Conservation (phyloP, 1,139 yeast genomes). For the Wickerhamomyces sp. region DNA sequence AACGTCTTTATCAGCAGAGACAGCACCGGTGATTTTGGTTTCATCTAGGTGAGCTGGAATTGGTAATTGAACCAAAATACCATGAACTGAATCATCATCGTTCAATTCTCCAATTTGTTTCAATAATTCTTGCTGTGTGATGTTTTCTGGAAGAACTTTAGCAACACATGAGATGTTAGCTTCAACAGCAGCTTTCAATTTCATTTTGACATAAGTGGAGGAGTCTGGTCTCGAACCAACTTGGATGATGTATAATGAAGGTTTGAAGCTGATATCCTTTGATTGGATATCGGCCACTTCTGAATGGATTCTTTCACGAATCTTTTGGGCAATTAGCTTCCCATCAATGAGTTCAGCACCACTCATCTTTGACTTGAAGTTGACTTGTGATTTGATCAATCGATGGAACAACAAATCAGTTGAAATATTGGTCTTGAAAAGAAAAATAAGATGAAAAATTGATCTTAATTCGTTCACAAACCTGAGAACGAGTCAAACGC, state of each 20-base stretch:
- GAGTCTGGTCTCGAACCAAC: slow-evolving; percentile 91
- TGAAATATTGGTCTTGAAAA: too few species aligned
- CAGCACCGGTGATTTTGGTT: slow-evolving; percentile 70
- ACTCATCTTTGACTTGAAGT: slow-evolving; percentile 1
- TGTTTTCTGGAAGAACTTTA: slow-evolving; percentile 56
- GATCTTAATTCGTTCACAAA: background rate
- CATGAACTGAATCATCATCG: slow-evolving; percentile 68
- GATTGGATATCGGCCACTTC: slow-evolving; percentile 55
- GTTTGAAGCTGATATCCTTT: slow-evolving; percentile 59
- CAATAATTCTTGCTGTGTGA: slow-evolving; percentile 55
- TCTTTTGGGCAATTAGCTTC: slow-evolving; percentile 57
- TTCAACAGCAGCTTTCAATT: slow-evolving; percentile 84
- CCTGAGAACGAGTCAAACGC: background rate
- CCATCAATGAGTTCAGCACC: slow-evolving; percentile 49
- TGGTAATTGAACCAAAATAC: slow-evolving; percentile 88
- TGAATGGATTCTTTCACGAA: slow-evolving; percentile 39
- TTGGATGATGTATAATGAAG: slow-evolving; percentile 79
- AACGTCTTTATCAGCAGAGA: slow-evolving; percentile 78
- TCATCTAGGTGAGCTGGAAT: slow-evolving; percentile 81
- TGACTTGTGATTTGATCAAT: background rate
- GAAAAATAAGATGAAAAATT: background rate
- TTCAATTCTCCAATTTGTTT: slow-evolving; percentile 59
- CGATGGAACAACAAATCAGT: too few species aligned
- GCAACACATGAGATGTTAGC: slow-evolving; percentile 73
- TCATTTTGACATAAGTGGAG: slow-evolving; percentile 91